Evolutionary conservation across 345 rosid species (phyloP), one percentile per base, ranked within the genome.

Genomic region (Lumnitzera racemosa): DNA sequence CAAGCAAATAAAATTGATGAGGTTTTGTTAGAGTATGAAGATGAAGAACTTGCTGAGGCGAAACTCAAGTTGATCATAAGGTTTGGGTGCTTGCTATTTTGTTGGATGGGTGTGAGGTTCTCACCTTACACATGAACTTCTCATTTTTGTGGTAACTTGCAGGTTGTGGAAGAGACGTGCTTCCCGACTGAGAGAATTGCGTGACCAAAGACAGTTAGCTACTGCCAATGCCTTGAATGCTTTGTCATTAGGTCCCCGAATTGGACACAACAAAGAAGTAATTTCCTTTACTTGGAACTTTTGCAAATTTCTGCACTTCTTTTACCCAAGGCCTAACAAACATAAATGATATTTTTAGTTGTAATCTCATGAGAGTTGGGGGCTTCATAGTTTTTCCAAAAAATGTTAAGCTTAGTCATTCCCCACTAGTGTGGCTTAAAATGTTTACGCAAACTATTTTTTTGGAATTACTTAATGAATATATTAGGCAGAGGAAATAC

Each of bases 151-250:
- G 10, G 1, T 36, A 36, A 59, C 61, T 65, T 73, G 57, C 78
- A 94, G 97, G 76, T 72, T 88, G 65, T 90, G 99, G 99, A 90
- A 80, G 62, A 79, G 90, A 64, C 88, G 77, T 36, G 64, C 90
- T 53, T 73, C 81, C 61, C 89, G 71, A 64, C 83, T 41, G 67
- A 83, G 74, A 73, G 83, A 72, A 64, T 56, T 81, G 64, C 85
- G 85, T 49, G 81, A 84, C 70, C 86, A 57, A 69, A 82, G 92
- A 71, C 89, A 79, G 60, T 66, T 84, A 65, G 80, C 80, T 25
- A 88, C 90, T 53, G 72, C 75, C 59, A 85, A 83, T 73, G 99
- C 99, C 49, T 67, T 86, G 59, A 83, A 76, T 72, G 81, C 88
- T 20, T 70, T 94, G 59, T 67, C 96, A 48, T 62, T 88, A 65